A percentile compares a stretch with the other conserved stretches of the same genome.
Evolutionary conservation across 2,329 filamentous ascomycete species (phyloP).

Genomic region (Phialophora tarda): DNA sequence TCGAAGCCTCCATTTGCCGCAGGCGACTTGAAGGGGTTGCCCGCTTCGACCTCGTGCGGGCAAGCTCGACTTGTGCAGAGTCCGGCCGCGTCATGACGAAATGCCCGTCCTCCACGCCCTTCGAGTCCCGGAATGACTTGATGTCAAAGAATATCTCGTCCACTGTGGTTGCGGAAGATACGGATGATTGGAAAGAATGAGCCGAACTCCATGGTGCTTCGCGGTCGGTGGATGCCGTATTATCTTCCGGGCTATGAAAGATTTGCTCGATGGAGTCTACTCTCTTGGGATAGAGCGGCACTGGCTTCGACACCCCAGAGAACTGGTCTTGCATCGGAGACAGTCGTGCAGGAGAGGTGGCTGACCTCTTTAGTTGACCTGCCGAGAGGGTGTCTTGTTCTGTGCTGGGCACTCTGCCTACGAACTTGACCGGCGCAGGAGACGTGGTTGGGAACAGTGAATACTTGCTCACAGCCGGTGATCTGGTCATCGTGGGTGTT

Average conservation of each 20-base stretch:
- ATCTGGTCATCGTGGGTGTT: slow-evolving; percentile 26
- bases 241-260: slow-evolving; percentile 32
- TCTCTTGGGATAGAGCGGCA: slow-evolving; percentile 29
- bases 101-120: slow-evolving; percentile 36
- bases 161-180: slow-evolving; percentile 34
- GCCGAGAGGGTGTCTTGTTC: background rate
- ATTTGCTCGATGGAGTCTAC: slow-evolving; percentile 13
- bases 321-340: slow-evolving; percentile 34
- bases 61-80: slow-evolving; percentile 36
- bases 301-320: slow-evolving; percentile 23
- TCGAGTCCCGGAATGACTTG: slow-evolving; percentile 38
- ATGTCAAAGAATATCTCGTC: slow-evolving; percentile 41
- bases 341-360: slow-evolving; percentile 36
- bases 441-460: slow-evolving; percentile 38
- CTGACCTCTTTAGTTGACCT: slow-evolving; percentile 31
- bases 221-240: slow-evolving; percentile 35
- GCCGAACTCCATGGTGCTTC: slow-evolving; percentile 33
- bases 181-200: slow-evolving; percentile 34
- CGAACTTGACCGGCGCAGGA: slow-evolving; percentile 24
- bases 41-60: slow-evolving; percentile 35
- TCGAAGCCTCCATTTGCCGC: slow-evolving; percentile 20
- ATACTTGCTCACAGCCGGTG: slow-evolving; percentile 35
- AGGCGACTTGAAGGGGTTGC: slow-evolving; percentile 11
- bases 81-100: slow-evolving; percentile 40
- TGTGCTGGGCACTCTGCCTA: slow-evolving; percentile 13